Percentiles rank a stretch among this genome's conserved stretches.
phyloP scores from a whole-genome alignment of 2,329 filamentous ascomycete genomes.

The Alternaria novae-zelandiae region DNA sequence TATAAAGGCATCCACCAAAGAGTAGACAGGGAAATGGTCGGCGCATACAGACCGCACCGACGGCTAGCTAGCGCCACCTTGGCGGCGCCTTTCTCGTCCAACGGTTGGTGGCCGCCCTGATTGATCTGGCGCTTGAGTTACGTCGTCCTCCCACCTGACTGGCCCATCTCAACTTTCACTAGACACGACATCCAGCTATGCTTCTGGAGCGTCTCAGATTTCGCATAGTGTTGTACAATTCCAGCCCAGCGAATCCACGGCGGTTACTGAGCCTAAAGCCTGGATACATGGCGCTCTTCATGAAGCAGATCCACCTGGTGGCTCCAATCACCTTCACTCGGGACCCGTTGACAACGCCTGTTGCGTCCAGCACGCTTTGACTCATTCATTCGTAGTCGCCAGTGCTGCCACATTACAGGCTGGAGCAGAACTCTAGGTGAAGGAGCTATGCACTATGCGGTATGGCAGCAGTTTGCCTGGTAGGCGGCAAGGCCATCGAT shows the following conservation, averaged over 20 bases:
- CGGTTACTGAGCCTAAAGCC: slow-evolving; percentile 43
- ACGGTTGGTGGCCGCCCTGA: slow-evolving; percentile 29
- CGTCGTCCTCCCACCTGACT: slow-evolving; percentile 31
- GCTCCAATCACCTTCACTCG: slow-evolving; percentile 43
- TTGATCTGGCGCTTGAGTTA: slow-evolving; percentile 31
- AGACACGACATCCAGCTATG: slow-evolving; percentile 37
- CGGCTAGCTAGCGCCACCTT: slow-evolving; percentile 13
- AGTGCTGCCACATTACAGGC: slow-evolving; percentile 35
- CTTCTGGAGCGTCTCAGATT: slow-evolving; percentile 46
- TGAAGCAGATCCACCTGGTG: slow-evolving; percentile 29
- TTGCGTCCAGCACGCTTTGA: slow-evolving; percentile 32
- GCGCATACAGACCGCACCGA: slow-evolving; percentile 15
- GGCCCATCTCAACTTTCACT: slow-evolving; percentile 32
- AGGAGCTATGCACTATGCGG: slow-evolving; percentile 34
- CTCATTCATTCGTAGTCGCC: slow-evolving; percentile 33
- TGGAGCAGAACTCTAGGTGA: slow-evolving; percentile 18
- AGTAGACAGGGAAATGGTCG: slow-evolving; percentile 2
- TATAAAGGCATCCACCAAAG: neutral
- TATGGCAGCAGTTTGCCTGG: slow-evolving; percentile 29
- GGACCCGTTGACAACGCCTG: slow-evolving; percentile 28
- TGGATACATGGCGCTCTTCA: slow-evolving; percentile 42
- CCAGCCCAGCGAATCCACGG: slow-evolving; percentile 45
- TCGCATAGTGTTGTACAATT: slow-evolving; percentile 43
- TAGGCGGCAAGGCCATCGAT: slow-evolving; percentile 27
- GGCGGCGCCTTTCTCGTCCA: slow-evolving; percentile 14